Conservation (phyloP, 768 basidiomycete genomes). For the Suillus weaverae region DNA sequence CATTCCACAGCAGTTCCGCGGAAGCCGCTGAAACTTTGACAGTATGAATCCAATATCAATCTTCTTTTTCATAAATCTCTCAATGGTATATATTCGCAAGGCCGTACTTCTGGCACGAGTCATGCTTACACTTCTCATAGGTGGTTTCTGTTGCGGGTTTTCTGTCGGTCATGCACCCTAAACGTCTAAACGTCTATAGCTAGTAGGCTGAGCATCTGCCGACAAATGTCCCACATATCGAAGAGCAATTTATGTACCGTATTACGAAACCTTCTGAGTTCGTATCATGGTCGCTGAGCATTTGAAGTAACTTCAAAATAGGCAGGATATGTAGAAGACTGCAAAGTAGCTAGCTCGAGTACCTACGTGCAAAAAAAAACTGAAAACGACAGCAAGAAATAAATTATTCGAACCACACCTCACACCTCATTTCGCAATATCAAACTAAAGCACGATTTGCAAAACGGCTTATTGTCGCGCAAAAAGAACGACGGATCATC, state of each 20-base stretch:
- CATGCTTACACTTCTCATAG: neutral
- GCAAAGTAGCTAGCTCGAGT: neutral
- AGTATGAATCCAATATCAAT: neutral
- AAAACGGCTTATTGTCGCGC: slow-evolving; percentile 78
- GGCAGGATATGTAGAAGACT: neutral
- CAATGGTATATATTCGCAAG: neutral
- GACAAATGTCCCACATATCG: neutral
- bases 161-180: neutral
- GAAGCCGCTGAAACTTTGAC: neutral
- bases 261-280: neutral
- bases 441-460: slow-evolving; percentile 85
- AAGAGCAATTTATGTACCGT: neutral
- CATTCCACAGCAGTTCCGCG: neutral
- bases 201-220: neutral
- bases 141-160: neutral
- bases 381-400: slow-evolving; percentile 1
- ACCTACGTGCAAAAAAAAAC: neutral
- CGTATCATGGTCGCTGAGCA: neutral
- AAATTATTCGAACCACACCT: slow-evolving; percentile 7
- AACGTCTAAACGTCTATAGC: neutral
- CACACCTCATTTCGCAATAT: slow-evolving; percentile 77
- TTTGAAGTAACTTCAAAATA: neutral
- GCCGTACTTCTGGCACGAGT: neutral
- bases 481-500: slow-evolving; percentile 88
- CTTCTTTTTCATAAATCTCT: neutral